Percentiles rank a stretch among this genome's conserved stretches.
Evolutionary conservation across 1,284 basidiomycete species (phyloP).

Genomic region (Ustilago cynodontis): DNA sequence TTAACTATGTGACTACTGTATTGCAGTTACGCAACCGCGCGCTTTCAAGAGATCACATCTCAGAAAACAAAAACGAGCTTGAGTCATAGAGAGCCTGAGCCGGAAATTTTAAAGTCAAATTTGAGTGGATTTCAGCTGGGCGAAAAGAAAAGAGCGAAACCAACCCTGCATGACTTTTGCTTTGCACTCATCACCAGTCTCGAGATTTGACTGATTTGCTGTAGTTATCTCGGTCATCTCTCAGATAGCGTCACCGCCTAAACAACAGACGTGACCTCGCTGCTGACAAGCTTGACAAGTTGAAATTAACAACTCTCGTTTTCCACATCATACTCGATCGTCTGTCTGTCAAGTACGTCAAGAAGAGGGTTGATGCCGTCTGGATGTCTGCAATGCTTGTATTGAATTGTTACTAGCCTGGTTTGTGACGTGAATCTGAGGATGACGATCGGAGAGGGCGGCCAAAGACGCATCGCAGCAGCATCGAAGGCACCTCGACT

Average conservation of each 20-base stretch:
- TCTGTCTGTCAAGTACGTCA: too few relatives aligned
- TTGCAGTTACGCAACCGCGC: constrained; percentile 1
- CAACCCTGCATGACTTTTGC: constrained; percentile 26
- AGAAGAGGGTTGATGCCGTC: too few relatives aligned
- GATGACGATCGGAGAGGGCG: constrained; percentile 20
- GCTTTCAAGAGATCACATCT: neutral
- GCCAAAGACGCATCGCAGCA: constrained; percentile 35
- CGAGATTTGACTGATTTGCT: neutral
- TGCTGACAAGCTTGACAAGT: neutral
- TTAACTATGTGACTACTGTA: neutral
- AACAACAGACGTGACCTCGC: constrained; percentile 2
- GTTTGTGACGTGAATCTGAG: too few relatives aligned
- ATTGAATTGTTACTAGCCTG: neutral
- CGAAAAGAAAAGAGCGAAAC: neutral
- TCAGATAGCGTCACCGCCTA: neutral
- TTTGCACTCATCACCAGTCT: neutral
- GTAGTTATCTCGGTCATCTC: too few relatives aligned
- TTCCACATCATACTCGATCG: too few relatives aligned
- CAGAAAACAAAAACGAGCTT: neutral
- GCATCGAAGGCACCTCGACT: constrained; percentile 38
- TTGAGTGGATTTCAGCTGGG: constrained; percentile 4
- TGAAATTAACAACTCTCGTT: neutral
- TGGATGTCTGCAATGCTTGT: neutral
- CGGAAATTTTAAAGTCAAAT: too few relatives aligned
- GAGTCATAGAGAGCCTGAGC: neutral